Evolutionary conservation across 2,329 filamentous ascomycete species (phyloP).

Genomic region (Exutisphaerella laricina): DNA sequence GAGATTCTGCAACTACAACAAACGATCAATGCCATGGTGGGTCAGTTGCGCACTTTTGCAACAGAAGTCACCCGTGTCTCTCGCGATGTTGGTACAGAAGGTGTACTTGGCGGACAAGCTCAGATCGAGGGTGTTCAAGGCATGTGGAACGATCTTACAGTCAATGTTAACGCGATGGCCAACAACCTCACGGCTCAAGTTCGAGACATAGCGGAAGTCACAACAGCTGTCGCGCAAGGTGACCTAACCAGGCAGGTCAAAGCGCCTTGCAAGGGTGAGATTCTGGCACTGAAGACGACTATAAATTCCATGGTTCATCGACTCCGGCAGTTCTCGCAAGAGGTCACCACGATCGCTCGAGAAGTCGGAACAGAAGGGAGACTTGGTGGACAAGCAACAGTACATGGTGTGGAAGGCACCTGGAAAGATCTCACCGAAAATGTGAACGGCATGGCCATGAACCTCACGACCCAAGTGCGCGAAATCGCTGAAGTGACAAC

Average conservation of each 20-base stretch:
- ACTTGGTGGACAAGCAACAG: constrained; percentile 48
- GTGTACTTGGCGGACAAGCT: constrained; percentile 58
- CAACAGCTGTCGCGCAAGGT: constrained; percentile 48
- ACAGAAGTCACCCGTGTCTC: constrained; percentile 61
- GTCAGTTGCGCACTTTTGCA: constrained; percentile 59
- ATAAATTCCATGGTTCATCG: constrained; percentile 52
- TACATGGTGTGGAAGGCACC: constrained; percentile 49
- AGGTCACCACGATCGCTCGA: constrained; percentile 49
- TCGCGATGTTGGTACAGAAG: constrained; percentile 59
- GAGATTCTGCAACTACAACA: constrained; percentile 94
- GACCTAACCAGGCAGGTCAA: constrained; percentile 49
- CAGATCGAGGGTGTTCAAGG: constrained; percentile 60
- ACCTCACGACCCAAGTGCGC: constrained; percentile 47
- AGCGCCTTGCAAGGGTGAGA: constrained; percentile 49
- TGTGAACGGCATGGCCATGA: constrained; percentile 50
- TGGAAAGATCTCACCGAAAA: constrained; percentile 52
- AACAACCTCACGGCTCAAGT: constrained; percentile 50
- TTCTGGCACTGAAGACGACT: constrained; percentile 47
- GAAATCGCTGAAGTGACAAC: constrained; percentile 51
- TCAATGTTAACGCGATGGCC: constrained; percentile 51
- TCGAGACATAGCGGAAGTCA: constrained; percentile 50
- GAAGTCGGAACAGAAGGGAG: constrained; percentile 50
- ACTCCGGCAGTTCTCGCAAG: constrained; percentile 48
- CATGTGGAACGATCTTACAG: constrained; percentile 61
- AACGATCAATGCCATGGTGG: constrained; percentile 68